Conservation (phyloP, 2,329 filamentous ascomycete species). For the Cladophialophora psammophila region DNA sequence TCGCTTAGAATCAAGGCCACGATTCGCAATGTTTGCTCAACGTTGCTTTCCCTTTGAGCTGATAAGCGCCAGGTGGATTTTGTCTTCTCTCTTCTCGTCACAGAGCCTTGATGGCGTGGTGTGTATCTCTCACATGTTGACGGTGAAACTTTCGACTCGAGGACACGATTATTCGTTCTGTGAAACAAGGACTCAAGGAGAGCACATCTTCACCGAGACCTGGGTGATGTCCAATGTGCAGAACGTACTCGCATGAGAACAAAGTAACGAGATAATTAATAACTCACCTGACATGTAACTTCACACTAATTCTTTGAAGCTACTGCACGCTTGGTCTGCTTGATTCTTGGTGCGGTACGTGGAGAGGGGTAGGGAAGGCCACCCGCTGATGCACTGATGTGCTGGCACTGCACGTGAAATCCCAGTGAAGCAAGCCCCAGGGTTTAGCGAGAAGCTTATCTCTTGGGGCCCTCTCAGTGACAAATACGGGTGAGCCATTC, state of each 20-base stretch:
- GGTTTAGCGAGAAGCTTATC: background rate
- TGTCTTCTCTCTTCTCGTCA: background rate
- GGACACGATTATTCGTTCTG: background rate
- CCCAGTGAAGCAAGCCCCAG: background rate
- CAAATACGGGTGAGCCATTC: background rate
- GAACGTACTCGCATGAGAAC: background rate
- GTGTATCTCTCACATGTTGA: background rate
- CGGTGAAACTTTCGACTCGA: background rate
- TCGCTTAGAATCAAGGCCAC: conserved; percentile 19
- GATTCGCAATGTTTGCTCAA: background rate
- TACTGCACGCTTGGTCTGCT: conserved; percentile 18
- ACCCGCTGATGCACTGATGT: conserved; percentile 8
- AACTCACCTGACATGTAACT: conserved; percentile 7
- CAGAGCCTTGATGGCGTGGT: background rate
- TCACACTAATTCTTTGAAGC: background rate
- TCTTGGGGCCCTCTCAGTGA: background rate
- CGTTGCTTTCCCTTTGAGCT: background rate
- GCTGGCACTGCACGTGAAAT: conserved; percentile 19
- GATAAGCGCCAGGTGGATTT: background rate
- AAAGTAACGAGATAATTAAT: background rate
- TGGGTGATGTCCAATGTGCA: background rate
- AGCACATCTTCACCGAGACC: background rate
- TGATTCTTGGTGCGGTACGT: background rate
- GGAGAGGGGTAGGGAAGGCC: background rate
- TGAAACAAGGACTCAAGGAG: background rate